phyloP scores from a whole-genome alignment of 768 basidiomycete species.

The Leccinum incarnatum region DNA sequence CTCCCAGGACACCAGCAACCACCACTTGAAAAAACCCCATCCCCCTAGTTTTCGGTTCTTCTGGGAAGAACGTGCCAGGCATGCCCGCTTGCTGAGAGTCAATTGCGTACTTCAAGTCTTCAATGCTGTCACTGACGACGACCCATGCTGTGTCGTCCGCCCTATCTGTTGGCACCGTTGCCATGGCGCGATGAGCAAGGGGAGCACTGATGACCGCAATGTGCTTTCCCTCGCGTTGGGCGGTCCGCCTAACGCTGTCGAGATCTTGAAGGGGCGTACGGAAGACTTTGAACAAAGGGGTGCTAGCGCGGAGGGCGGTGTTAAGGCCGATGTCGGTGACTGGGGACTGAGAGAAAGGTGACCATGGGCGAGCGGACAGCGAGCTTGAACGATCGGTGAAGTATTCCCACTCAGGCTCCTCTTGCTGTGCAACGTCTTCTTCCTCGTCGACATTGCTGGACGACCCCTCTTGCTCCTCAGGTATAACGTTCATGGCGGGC shows the following conservation, averaged over 20 bases:
- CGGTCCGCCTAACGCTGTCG: constrained; percentile 22
- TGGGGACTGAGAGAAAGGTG: constrained; percentile 25
- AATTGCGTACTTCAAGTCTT: constrained; percentile 32
- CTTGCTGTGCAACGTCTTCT: constrained; percentile 3
- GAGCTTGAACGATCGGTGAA: constrained; percentile 19
- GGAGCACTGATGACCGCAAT: constrained; percentile 29
- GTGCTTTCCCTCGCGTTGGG: constrained; percentile 32
- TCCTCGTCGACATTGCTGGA: constrained; percentile 9
- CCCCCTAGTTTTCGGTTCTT: constrained; percentile 17
- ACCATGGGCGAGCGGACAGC: constrained; percentile 25
- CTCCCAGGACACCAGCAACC: constrained; percentile 32
- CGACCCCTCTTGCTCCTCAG: constrained; percentile 14
- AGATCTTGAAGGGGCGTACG: constrained; percentile 31
- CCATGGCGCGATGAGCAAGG: constrained; percentile 21
- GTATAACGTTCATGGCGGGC: constrained; percentile 3
- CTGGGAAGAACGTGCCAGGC: constrained; percentile 30
- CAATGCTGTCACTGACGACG: constrained; percentile 30
- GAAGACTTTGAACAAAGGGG: constrained; percentile 34
- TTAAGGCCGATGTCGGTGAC: constrained; percentile 25
- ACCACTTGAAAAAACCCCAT: constrained; percentile 32
- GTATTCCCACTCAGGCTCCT: constrained; percentile 7
- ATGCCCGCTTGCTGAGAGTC: constrained; percentile 31
- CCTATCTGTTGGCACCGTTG: constrained; percentile 18
- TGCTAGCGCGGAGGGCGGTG: constrained; percentile 28
- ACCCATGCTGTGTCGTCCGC: constrained; percentile 29